Percentiles rank a stretch among this genome's conserved stretches.
Evolutionary conservation across 805 yeast genomes (phyloP).

Genomic region (Ogataea trehaloabstinens): DNA sequence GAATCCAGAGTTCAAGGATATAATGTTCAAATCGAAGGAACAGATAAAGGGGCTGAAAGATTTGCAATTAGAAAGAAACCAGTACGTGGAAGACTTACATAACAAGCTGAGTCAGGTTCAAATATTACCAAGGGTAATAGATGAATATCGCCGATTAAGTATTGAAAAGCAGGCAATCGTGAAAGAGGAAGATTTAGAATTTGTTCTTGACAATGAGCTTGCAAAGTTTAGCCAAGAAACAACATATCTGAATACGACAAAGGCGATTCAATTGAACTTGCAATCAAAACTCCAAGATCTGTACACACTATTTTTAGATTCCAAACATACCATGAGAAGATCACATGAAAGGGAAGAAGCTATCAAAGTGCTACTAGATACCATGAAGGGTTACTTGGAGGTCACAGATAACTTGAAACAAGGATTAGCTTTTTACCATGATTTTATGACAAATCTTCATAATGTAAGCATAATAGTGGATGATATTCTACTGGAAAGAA

Average conservation of each 20-base stretch:
- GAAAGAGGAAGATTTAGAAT: conserved; percentile 36
- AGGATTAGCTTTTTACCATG: conserved; percentile 70
- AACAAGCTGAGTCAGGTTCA: conserved; percentile 45
- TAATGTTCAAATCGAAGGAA: conserved; percentile 37
- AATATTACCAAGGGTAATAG: conserved; percentile 51
- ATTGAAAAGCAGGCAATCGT: conserved; percentile 29
- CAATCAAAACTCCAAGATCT: conserved; percentile 33
- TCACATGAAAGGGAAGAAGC: conserved; percentile 43
- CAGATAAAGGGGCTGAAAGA: conserved; percentile 28
- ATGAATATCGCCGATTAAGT: conserved; percentile 22
- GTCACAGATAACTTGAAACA: conserved; percentile 59
- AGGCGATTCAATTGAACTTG: conserved; percentile 33
- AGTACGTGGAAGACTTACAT: conserved; percentile 41
- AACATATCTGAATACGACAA: conserved; percentile 42
- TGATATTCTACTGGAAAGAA: conserved; percentile 25
- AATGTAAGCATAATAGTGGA: conserved; percentile 38
- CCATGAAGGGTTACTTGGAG: conserved; percentile 51
- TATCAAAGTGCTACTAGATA: conserved; percentile 50
- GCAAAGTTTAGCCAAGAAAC: conserved; percentile 52
- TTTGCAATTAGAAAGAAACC: conserved; percentile 37
- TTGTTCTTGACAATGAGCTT: conserved; percentile 38
- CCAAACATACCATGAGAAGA: conserved; percentile 30
- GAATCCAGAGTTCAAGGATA: conserved; percentile 31
- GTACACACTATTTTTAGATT: conserved; percentile 35
- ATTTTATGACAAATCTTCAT: conserved; percentile 48